These are phyloP conservation scores for Pseudogymnoascus sp. DNA, from an alignment of 2,329 filamentous ascomycete genomes.

Conservation along the genomic window DNA sequence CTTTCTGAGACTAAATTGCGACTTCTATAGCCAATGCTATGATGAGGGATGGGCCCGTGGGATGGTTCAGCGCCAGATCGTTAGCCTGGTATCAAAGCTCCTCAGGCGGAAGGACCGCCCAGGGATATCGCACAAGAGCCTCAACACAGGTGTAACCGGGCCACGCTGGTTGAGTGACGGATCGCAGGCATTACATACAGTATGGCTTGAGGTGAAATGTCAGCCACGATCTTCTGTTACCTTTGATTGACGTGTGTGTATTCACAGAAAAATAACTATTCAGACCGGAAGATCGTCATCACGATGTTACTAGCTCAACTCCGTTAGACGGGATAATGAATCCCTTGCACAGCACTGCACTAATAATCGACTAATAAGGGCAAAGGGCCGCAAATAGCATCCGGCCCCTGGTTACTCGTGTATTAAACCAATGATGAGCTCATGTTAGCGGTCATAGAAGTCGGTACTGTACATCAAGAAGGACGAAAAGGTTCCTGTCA, in stretches of 20 bases:
- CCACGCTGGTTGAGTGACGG: not conserved
- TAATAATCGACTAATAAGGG: slow-evolving; percentile 3
- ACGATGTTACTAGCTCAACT: slow-evolving; percentile 6
- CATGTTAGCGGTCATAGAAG: not conserved
- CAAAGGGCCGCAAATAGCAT: slow-evolving; percentile 4
- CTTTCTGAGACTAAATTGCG: not conserved
- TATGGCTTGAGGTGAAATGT: not conserved
- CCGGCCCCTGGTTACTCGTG: not conserved
- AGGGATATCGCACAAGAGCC: not conserved
- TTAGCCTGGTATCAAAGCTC: not conserved
- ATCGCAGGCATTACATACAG: not conserved
- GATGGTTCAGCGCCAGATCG: not conserved
- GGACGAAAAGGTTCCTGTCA: slow-evolving; percentile 3
- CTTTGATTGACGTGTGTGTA: slow-evolving; percentile 3
- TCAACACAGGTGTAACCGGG: not conserved
- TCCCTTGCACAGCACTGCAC: not conserved
- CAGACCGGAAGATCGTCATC: slow-evolving; percentile 5
- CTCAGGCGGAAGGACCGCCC: not conserved
- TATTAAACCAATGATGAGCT: not conserved
- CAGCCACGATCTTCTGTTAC: slow-evolving; percentile 4
- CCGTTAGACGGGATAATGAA: not conserved
- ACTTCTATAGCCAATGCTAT: not conserved
- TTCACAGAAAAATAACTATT: not conserved
- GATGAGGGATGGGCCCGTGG: not conserved
- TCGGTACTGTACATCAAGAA: not conserved